phyloP scores from a whole-genome alignment of 2,329 filamentous ascomycete genomes.

The Pseudogymnoascus sp. region DNA sequence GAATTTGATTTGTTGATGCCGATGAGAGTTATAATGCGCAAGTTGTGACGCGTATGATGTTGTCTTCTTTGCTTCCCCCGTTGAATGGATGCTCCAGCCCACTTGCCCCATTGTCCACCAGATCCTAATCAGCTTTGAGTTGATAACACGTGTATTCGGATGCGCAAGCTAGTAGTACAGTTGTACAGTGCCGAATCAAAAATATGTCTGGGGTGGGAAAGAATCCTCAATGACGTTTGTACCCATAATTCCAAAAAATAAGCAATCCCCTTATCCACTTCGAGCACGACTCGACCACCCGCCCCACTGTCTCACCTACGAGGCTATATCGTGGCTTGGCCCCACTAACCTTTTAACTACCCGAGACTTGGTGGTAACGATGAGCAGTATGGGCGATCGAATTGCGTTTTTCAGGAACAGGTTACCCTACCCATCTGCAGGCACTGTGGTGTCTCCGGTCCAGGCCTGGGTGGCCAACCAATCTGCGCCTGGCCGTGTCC shows the following conservation, averaged over 20 bases:
- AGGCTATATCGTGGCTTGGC: neutral
- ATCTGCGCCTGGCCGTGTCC: neutral
- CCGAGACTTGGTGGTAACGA: neutral
- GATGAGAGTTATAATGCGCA: neutral
- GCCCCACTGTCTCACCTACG: neutral
- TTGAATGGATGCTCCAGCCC: neutral
- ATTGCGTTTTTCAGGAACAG: neutral
- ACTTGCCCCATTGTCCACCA: neutral
- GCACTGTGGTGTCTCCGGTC: neutral
- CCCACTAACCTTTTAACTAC: conserved; percentile 6
- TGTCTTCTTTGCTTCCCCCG: neutral
- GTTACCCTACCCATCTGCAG: neutral
- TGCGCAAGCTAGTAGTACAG: neutral
- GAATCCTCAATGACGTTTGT: neutral
- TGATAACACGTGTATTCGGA: neutral
- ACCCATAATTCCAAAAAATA: neutral
- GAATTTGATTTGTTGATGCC: neutral
- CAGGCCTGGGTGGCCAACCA: neutral
- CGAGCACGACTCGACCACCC: neutral
- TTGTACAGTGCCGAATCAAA: neutral
- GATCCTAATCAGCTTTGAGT: neutral
- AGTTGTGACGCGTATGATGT: neutral
- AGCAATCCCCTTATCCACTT: neutral
- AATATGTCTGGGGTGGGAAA: neutral
- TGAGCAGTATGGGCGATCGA: neutral